Evolutionary conservation across 371 early-diverging fungal species (phyloP), one percentile per base, ranked within the genome.

Genomic region (Mucor racemosus): DNA sequence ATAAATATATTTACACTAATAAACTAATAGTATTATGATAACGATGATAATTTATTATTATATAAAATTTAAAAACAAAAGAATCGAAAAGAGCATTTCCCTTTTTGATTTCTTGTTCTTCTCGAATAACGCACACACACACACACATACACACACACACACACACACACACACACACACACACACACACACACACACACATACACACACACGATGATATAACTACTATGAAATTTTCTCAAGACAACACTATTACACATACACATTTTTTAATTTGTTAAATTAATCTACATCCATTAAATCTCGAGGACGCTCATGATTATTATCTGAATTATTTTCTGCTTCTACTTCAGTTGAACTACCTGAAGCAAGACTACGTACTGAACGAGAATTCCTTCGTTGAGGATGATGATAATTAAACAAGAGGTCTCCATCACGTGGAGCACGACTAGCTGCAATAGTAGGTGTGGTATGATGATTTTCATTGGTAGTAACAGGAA

Each of bases 271-370:
- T 38, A 9, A 9, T 10, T 4, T 0, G 4, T 13, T 31, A 53
- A 34, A 34, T 63, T 70, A 76, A 67, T 76, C 76, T 13, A 76
- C 68, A 53, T 76, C 76, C 76, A 76, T 76, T 38, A 73, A 60
- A 41, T 76, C 73, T 61, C 67, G 54, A 15, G 66, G 67, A 36
- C 71, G 71, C 10, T 67, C 62, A 44, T 50, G 71, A 14, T 70
- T 41, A 41, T 60, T 66, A 41, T 68, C 66, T n/a, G 56, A 19
- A 14, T 58, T 44, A 14, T 64, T 58, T 38, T 76, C 76, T 13
- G 66, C 68, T 44, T 76, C 76, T 17, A 76, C 76, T 63, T 76
- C 76, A 35, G 76, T 73, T 3, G 76, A 76, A 17, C 70, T 69
- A 7, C 76, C 73, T 35, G 76, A 76, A 14, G 73, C 73, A 19